phyloP scores from a whole-genome alignment of 306 rosid genomes.

The Oemleria cerasiformis region DNA sequence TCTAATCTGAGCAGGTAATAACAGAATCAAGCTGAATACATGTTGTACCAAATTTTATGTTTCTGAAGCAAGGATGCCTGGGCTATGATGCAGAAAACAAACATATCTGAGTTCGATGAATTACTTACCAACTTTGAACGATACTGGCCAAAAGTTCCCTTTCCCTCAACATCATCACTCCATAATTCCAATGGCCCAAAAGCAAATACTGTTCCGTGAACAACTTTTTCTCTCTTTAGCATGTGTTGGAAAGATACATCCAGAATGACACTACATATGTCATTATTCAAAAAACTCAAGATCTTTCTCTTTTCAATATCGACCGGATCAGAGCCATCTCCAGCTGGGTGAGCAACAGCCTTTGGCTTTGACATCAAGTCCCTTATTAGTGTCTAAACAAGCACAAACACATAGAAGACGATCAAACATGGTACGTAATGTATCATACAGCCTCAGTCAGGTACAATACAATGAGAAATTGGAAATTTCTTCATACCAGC shows the following conservation, averaged over 20 bases:
- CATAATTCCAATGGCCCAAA: slow-evolving; percentile 83
- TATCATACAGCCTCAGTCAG: slow-evolving; percentile 21
- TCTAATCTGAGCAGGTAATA: not conserved
- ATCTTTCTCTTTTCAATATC: slow-evolving; percentile 52
- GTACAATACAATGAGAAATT: slow-evolving; percentile 1
- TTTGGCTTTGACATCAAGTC: slow-evolving; percentile 82
- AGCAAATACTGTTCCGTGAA: slow-evolving; percentile 45
- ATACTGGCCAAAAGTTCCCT: slow-evolving; percentile 82
- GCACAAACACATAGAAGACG: slow-evolving; percentile 18
- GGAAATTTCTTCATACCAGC: slow-evolving; percentile 65
- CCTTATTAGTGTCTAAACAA: slow-evolving; percentile 69
- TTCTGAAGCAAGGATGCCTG: not conserved
- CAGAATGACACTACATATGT: slow-evolving; percentile 57
- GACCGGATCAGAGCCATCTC: slow-evolving; percentile 49
- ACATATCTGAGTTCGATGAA: slow-evolving; percentile 12
- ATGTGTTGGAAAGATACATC: slow-evolving; percentile 78
- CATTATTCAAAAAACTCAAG: slow-evolving; percentile 64
- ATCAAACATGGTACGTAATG: slow-evolving; percentile 16
- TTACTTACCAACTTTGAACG: slow-evolving; percentile 79
- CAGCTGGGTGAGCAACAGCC: slow-evolving; percentile 44
- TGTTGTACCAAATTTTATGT: not conserved
- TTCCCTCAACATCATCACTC: slow-evolving; percentile 88
- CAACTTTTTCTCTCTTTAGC: slow-evolving; percentile 84
- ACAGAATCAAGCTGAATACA: not conserved
- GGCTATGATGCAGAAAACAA: slow-evolving; percentile 5